These are phyloP conservation scores for Nyctanthes arbortristis DNA, from an alignment of 257 asterid species.

Conservation along the genomic window DNA sequence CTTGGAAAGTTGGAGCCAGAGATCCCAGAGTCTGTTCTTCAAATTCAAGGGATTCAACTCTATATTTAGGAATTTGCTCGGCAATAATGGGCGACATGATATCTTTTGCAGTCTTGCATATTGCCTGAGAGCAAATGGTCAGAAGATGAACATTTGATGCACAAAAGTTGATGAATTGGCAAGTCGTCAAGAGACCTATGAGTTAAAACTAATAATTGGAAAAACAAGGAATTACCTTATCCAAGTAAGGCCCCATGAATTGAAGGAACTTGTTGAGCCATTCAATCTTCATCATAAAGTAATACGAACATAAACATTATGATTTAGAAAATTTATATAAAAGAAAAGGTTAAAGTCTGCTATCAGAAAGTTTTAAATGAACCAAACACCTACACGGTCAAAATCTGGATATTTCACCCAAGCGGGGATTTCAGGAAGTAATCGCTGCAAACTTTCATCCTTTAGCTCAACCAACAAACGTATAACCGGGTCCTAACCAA, in stretches of 20 bases:
- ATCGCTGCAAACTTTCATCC: constrained; percentile 51
- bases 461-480: constrained; percentile 83
- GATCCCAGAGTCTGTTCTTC: constrained; percentile 48
- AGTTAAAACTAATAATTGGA: neutral
- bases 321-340: neutral
- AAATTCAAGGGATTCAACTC: constrained; percentile 48
- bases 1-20: constrained; percentile 57
- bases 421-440: constrained; percentile 83
- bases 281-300: constrained; percentile 54
- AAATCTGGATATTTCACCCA: constrained; percentile 95
- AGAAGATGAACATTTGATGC: neutral
- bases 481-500: constrained; percentile 74
- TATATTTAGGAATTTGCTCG: constrained; percentile 53
- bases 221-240: constrained; percentile 57
- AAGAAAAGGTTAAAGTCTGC: neutral
- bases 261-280: constrained; percentile 87
- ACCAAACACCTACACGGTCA: constrained; percentile 72
- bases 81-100: constrained; percentile 49
- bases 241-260: constrained; percentile 89
- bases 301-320: constrained; percentile 10
- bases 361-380: constrained; percentile 3
- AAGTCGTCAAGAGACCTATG: neutral
- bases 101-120: constrained; percentile 47
- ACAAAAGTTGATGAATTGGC: neutral
- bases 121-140: constrained; percentile 35